A percentile compares a stretch with the other conserved stretches of the same genome.
Conservation (phyloP, 192 early-diverging fungal species). For the Rhizophagus clarus region DNA sequence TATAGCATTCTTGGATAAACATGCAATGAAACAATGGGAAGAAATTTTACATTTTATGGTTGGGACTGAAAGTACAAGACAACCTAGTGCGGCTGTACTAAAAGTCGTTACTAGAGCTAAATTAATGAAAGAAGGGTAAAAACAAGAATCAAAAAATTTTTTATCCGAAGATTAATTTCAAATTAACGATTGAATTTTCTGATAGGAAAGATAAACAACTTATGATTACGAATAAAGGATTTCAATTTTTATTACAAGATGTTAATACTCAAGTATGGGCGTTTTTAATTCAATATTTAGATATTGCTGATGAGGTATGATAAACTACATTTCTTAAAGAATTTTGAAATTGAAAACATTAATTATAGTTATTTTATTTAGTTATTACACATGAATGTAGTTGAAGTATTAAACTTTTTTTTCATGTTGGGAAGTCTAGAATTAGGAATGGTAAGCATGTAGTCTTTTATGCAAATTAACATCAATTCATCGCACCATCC, state of each 20-base stretch:
- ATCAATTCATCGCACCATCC: too few relatives aligned
- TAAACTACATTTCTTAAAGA: conserved; percentile 8
- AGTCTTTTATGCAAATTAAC: too few relatives aligned
- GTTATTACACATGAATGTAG: conserved; percentile 81
- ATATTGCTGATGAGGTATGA: conserved; percentile 69
- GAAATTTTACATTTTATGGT: conserved; percentile 93
- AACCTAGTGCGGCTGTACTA: conserved; percentile 69
- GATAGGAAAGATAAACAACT: conserved; percentile 44
- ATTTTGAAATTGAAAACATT: background rate
- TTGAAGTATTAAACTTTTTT: conserved; percentile 91
- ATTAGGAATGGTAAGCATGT: conserved; percentile 66
- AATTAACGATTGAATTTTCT: conserved; percentile 35
- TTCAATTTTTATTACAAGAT: conserved; percentile 96
- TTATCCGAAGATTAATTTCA: conserved; percentile 37
- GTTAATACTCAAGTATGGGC: conserved; percentile 95
- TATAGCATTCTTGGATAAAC: conserved; percentile 71
- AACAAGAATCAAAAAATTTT: conserved; percentile 8
- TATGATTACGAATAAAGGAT: conserved; percentile 92
- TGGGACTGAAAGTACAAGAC: conserved; percentile 68
- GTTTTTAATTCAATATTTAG: conserved; percentile 90
- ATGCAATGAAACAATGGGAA: conserved; percentile 89
- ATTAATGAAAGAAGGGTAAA: conserved; percentile 68
- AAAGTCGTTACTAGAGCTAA: conserved; percentile 74
- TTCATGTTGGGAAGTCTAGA: conserved; percentile 93
- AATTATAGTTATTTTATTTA: conserved; percentile 23